Evolutionary conservation across 164 flowering plant species (phyloP), one percentile per base, ranked within the genome.

Genomic region (Vitis amurensis): DNA sequence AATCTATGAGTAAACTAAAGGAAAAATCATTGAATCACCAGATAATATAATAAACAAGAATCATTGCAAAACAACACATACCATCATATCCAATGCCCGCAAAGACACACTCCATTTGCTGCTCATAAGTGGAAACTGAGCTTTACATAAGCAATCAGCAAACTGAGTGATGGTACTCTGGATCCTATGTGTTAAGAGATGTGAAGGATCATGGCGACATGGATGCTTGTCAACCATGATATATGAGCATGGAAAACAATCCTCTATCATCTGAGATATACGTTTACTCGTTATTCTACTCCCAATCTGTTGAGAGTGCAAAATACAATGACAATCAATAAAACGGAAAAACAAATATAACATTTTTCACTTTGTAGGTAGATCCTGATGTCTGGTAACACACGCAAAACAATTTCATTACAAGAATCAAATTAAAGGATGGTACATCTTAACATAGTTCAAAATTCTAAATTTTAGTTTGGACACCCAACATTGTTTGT

Each of bases 261-360:
- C 65, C 82, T 89, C 97, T 71, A 92, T 74, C 87, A 91, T 77
- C 69, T 86, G 89, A 72, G 85, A 70, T 61, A 91, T 75, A n/a
- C 99, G 88, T 64, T 91, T 91, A 81, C 99, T 90, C 47, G 97
- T 95, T 80, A 95, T 83, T 79, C 88, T 85, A 80, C 99, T 87
- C 70, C 99, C 98, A 62, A 95, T 74, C 99, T 95, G 91, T 77
- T 73, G 47, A 67, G 11, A 66, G 68, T 48, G 62, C 63, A 75
- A 69, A 71, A 66, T 49, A 52, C 59, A 64, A 69, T 55, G 47
- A 27, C 15, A 67, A 67, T 62, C 48, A 70, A 50, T 23, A 55
- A 53, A 14, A 72, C 14, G n/a, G 16, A 66, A 19, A 55, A 14
- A 64, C 61, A 67, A 15, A 30, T 37, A 59, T 15, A 29, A 5